Evolutionary conservation across 2,329 filamentous ascomycete genomes (phyloP).

Genomic region (Grosmannia clavigera): DNA sequence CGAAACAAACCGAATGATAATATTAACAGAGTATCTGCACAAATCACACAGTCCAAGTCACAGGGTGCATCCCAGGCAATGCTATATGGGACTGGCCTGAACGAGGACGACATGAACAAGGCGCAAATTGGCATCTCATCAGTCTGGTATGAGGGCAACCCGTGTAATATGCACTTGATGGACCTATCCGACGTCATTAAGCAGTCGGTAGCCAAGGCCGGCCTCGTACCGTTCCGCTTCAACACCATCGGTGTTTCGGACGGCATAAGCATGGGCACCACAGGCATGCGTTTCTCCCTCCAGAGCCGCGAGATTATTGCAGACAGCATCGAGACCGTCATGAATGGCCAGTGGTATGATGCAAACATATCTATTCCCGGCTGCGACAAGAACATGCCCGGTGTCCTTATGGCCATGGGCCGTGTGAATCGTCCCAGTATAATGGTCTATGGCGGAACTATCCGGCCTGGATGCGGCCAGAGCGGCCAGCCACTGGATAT

Average conservation of each 20-base stretch:
- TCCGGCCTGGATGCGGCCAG: slow-evolving; percentile 76
- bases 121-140: slow-evolving; percentile 96
- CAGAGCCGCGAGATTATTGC: slow-evolving; percentile 95
- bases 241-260: slow-evolving; percentile 98
- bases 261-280: slow-evolving; percentile 95
- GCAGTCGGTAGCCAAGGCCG: slow-evolving; percentile 51
- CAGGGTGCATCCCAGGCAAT: slow-evolving; percentile 98
- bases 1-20: slow-evolving; percentile 31
- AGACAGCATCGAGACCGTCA: slow-evolving; percentile 97
- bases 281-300: slow-evolving; percentile 74
- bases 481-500: slow-evolving; percentile 76
- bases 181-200: slow-evolving; percentile 70
- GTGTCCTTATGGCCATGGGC: slow-evolving; percentile 85
- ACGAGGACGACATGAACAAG: slow-evolving; percentile 82
- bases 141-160: slow-evolving; percentile 96
- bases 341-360: slow-evolving; percentile 98
- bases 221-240: slow-evolving; percentile 89
- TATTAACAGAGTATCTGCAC: slow-evolving; percentile 73
- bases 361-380: slow-evolving; percentile 93
- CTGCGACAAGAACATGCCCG: slow-evolving; percentile 99
- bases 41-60: slow-evolving; percentile 92
- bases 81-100: slow-evolving; percentile 90
- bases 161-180: slow-evolving; percentile 97
- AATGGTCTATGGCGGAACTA: slow-evolving; percentile 97
- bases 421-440: slow-evolving; percentile 85